phyloP scores from a whole-genome alignment of 768 basidiomycete genomes.

The Mycena epipterygia region DNA sequence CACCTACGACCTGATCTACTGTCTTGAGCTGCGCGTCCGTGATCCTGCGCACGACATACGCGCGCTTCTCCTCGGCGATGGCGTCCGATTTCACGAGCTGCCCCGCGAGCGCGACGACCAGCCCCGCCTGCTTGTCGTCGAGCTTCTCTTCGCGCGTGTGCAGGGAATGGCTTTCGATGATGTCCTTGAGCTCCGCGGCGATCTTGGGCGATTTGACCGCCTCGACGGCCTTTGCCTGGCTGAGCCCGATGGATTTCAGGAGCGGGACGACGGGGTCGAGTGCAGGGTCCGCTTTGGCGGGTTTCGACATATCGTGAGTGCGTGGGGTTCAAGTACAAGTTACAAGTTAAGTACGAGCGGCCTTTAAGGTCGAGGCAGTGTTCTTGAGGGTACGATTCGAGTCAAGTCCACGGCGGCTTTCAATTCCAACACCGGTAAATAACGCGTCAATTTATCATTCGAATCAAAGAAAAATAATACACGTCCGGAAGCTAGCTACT shows the following conservation, averaged over 20 bases:
- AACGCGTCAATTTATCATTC: constrained; percentile 27
- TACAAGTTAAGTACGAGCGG: background rate
- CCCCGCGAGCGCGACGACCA: constrained; percentile 77
- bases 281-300: constrained; percentile 22
- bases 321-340: constrained; percentile 7
- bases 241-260: constrained; percentile 85
- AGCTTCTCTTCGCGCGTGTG: constrained; percentile 57
- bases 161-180: constrained; percentile 72
- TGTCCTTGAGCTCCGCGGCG: constrained; percentile 74
- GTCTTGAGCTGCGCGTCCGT: constrained; percentile 80
- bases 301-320: constrained; percentile 21
- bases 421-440: constrained; percentile 22
- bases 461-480: background rate
- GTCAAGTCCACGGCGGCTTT: constrained; percentile 3
- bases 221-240: constrained; percentile 83
- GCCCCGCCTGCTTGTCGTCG: constrained; percentile 83
- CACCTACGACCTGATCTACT: constrained; percentile 90
- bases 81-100: constrained; percentile 67
- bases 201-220: constrained; percentile 86
- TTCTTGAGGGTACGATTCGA: constrained; percentile 2
- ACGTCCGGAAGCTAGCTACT: constrained; percentile 12
- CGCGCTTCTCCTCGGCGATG: constrained; percentile 67
- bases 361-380: constrained; percentile 15
- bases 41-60: constrained; percentile 77
- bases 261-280: constrained; percentile 55